These are phyloP conservation scores for Thalassiosira profunda DNA, from an alignment of 108 stramenopile genomes.

Conservation along the genomic window DNA sequence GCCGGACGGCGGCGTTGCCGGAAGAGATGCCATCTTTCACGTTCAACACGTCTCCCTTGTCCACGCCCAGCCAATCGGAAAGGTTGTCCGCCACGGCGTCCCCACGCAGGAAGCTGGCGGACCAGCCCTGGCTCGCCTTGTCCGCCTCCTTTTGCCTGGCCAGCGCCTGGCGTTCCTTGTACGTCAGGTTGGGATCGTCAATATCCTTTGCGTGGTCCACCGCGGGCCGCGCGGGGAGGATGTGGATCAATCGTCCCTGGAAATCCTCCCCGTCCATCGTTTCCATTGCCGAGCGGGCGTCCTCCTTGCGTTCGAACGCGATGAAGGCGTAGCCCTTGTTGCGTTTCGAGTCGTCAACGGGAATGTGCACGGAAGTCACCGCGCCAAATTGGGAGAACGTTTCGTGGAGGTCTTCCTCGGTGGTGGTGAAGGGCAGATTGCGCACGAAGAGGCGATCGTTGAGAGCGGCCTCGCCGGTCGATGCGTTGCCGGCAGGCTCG, in stretches of 20 bases:
- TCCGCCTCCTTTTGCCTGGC: slow-evolving; percentile 86
- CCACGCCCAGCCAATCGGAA: slow-evolving; percentile 86
- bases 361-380: slow-evolving; percentile 91
- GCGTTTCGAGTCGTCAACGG: slow-evolving; percentile 89
- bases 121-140: slow-evolving; percentile 81
- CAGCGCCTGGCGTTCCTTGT: slow-evolving; percentile 92
- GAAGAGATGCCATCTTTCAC: slow-evolving; percentile 88
- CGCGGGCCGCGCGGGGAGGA: slow-evolving; percentile 79
- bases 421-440: slow-evolving; percentile 93
- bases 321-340: slow-evolving; percentile 98
- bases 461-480: slow-evolving; percentile 1
- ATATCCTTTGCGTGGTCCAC: slow-evolving; percentile 20
- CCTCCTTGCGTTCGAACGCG: slow-evolving; percentile 60
- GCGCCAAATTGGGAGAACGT: slow-evolving; percentile 76
- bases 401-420: slow-evolving; percentile 93
- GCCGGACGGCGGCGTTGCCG: slow-evolving; percentile 92
- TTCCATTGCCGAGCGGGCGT: slow-evolving; percentile 66
- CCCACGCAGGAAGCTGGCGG: slow-evolving; percentile 93
- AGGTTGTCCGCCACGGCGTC: slow-evolving; percentile 97
- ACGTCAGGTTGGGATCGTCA: slow-evolving; percentile 54
- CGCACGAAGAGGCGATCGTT: slow-evolving; percentile 90
- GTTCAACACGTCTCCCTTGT: slow-evolving; percentile 93
- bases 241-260: slow-evolving; percentile 90
- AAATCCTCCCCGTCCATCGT: slow-evolving; percentile 80
- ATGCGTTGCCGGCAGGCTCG: neutral